Percentiles rank a stretch among this genome's conserved stretches.
phyloP scores from a whole-genome alignment of 495 filamentous ascomycete genomes.

The Hypoxylon fuscum region DNA sequence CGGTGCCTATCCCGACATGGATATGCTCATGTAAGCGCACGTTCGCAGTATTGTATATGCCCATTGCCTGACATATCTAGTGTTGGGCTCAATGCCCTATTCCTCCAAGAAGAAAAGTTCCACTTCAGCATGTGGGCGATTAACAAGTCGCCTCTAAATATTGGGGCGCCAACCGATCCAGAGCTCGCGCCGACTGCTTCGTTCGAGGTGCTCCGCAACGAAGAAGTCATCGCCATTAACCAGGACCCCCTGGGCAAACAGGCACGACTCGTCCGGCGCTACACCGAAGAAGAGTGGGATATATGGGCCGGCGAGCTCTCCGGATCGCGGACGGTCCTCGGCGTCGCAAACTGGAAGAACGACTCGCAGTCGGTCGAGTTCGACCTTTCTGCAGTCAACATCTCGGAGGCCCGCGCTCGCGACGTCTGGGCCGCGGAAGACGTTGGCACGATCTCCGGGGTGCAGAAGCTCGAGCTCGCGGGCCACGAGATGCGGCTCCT shows the following conservation, averaged over 20 bases:
- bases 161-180: conserved; percentile 56
- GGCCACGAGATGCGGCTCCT: conserved; percentile 57
- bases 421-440: conserved; percentile 55
- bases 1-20: conserved; percentile 64
- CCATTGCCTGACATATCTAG: conserved; percentile 40
- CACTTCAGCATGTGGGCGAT: conserved; percentile 69
- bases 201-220: conserved; percentile 56
- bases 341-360: conserved; percentile 57
- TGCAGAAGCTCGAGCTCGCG: conserved; percentile 47
- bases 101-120: conserved; percentile 54
- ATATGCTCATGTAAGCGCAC: conserved; percentile 61
- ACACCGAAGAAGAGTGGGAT: conserved; percentile 56
- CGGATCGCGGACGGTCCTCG: conserved; percentile 50
- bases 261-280: conserved; percentile 43
- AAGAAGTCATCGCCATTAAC: conserved; percentile 62
- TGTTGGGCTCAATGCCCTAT: conserved; percentile 45
- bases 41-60: conserved; percentile 29
- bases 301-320: conserved; percentile 60
- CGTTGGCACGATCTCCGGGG: conserved; percentile 45
- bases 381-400: conserved; percentile 51
- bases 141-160: conserved; percentile 63
- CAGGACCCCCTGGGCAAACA: conserved; percentile 62
- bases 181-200: conserved; percentile 50
- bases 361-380: conserved; percentile 50
- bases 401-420: conserved; percentile 51